Evolutionary conservation across 371 early-diverging fungal species (phyloP).

Genomic region (Rhizopus sp.): DNA sequence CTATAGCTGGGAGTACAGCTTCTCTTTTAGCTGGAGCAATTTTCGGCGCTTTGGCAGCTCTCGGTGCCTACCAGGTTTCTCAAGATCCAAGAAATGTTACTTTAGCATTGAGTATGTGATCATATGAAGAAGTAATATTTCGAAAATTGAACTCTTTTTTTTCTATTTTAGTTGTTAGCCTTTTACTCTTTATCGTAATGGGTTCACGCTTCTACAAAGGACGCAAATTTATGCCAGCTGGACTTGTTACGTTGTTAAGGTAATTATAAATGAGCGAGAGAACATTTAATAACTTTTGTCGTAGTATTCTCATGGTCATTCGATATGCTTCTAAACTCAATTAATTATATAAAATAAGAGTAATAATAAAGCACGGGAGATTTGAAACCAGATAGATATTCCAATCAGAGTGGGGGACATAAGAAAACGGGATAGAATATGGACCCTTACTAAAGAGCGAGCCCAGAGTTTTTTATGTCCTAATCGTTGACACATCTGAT

Average conservation of each 20-base stretch:
- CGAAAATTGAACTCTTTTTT: not conserved
- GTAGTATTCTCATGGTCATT: slow-evolving; percentile 33
- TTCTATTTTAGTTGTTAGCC: slow-evolving; percentile 34
- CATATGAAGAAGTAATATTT: not conserved
- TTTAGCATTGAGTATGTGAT: slow-evolving; percentile 44
- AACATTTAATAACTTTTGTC: not conserved
- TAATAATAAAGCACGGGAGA: no score
- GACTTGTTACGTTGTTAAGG: slow-evolving; percentile 55
- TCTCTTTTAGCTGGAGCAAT: slow-evolving; percentile 48
- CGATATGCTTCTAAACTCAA: slow-evolving; percentile 28
- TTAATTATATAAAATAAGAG: slow-evolving; percentile 7
- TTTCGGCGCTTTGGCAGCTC: slow-evolving; percentile 42
- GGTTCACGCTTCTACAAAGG: slow-evolving; percentile 55
- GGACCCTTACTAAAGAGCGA: no score
- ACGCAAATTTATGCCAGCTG: slow-evolving; percentile 68
- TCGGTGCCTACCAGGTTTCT: slow-evolving; percentile 48
- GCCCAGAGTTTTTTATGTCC: no score
- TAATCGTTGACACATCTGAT: no score
- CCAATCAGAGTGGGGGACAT: no score
- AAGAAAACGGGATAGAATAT: no score
- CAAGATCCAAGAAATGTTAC: slow-evolving; percentile 45
- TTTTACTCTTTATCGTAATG: slow-evolving; percentile 56
- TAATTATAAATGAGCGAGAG: slow-evolving; percentile 14
- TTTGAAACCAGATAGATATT: no score
- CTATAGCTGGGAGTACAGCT: slow-evolving; percentile 43